These are phyloP conservation scores for Vachellia collinsii DNA, from an alignment of 306 rosid genomes.

Conservation along the genomic window DNA sequence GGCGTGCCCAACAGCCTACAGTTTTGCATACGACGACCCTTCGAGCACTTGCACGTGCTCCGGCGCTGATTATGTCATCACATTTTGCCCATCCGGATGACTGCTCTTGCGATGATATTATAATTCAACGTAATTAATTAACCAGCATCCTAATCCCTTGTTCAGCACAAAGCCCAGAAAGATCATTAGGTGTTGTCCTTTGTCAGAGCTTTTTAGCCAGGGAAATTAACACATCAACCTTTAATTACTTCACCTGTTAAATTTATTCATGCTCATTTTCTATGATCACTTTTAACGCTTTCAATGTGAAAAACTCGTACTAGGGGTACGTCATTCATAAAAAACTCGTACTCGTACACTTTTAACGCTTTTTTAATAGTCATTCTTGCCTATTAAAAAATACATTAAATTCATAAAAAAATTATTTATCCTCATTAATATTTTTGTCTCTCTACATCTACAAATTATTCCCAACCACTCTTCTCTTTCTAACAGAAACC, in stretches of 20 bases:
- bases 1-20: slow-evolving; percentile 70
- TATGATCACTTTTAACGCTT: background rate
- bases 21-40: slow-evolving; percentile 71
- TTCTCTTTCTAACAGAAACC: too few relatives aligned
- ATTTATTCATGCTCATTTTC: background rate
- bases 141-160: too few relatives aligned
- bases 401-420: too few relatives aligned
- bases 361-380: too few relatives aligned
- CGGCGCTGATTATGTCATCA: slow-evolving; percentile 57
- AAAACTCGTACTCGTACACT: too few relatives aligned
- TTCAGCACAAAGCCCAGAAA: too few relatives aligned
- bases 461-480: too few relatives aligned
- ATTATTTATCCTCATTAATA: too few relatives aligned
- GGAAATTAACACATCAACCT: background rate
- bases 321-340: too few relatives aligned
- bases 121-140: too few relatives aligned
- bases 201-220: background rate
- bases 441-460: too few relatives aligned
- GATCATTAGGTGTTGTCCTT: background rate
- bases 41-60: slow-evolving; percentile 72
- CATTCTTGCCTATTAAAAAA: too few relatives aligned
- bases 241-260: background rate
- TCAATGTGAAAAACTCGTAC: background rate
- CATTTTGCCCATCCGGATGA: slow-evolving; percentile 55
- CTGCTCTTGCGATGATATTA: background rate